phyloP scores from a whole-genome alignment of 805 yeast species.

The Candida nonsorbophila region DNA sequence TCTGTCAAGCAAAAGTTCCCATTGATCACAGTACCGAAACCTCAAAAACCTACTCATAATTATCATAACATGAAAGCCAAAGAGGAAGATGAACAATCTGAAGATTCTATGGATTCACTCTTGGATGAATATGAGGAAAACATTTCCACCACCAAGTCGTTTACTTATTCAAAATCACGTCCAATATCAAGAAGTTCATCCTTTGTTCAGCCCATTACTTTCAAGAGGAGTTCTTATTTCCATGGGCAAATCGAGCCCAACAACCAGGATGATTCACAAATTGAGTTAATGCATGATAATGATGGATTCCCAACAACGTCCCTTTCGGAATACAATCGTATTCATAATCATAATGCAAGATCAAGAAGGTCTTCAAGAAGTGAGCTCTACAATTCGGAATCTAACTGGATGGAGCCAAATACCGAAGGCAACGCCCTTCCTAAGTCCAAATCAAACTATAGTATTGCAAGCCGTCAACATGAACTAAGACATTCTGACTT shows the following conservation, averaged over 20 bases:
- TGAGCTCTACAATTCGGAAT: constrained; percentile 38
- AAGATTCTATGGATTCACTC: constrained; percentile 33
- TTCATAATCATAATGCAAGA: constrained; percentile 14
- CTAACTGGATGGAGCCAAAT: constrained; percentile 50
- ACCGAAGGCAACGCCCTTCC: constrained; percentile 8
- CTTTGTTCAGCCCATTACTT: constrained; percentile 6
- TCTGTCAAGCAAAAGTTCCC: too few relatives aligned
- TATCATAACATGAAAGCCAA: background rate
- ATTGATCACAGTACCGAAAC: too few relatives aligned
- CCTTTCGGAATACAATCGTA: constrained; percentile 28
- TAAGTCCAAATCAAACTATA: constrained; percentile 17
- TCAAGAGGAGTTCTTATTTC: constrained; percentile 5
- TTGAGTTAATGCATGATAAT: constrained; percentile 3
- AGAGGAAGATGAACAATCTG: constrained; percentile 13
- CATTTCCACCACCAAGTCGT: constrained; percentile 21
- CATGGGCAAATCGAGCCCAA: constrained; percentile 6
- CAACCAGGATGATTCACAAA: constrained; percentile 3
- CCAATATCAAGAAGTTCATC: constrained; percentile 20
- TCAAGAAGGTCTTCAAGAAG: constrained; percentile 36
- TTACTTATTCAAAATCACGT: constrained; percentile 16
- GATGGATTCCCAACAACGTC: constrained; percentile 31
- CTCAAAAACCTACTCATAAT: constrained; percentile 7
- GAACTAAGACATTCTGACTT: constrained; percentile 13
- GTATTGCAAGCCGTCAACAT: constrained; percentile 13
- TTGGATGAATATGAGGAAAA: constrained; percentile 42